Evolutionary conservation across 768 basidiomycete species (phyloP).

Genomic region (Leccinum obscurum): DNA sequence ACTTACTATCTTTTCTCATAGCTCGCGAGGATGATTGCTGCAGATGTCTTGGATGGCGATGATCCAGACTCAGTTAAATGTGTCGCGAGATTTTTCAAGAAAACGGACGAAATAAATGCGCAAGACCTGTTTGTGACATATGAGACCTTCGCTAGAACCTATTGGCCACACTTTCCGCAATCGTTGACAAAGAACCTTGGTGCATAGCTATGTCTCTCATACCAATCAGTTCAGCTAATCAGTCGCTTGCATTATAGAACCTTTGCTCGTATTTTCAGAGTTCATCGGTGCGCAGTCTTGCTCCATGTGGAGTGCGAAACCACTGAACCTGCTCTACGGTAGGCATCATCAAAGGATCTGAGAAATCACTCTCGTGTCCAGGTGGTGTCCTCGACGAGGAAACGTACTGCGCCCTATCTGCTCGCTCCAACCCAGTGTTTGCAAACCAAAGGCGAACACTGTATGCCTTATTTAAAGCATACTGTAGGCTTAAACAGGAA

Average conservation of each 20-base stretch:
- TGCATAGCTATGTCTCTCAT: not conserved
- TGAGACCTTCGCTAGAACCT: constrained; percentile 45
- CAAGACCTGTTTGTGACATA: constrained; percentile 42
- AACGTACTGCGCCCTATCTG: constrained; percentile 49
- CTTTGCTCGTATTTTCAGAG: constrained; percentile 63
- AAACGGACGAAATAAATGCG: constrained; percentile 14
- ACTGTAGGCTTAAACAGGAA: constrained; percentile 45
- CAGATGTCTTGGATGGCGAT: constrained; percentile 17
- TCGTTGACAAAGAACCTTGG: constrained; percentile 42
- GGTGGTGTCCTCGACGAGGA: constrained; percentile 42
- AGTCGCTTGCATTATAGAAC: constrained; percentile 34
- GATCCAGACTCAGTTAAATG: constrained; percentile 2
- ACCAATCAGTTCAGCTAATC: not conserved
- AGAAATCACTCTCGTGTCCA: constrained; percentile 41
- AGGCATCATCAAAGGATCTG: constrained; percentile 72
- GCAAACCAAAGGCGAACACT: constrained; percentile 46
- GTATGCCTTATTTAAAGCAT: constrained; percentile 55
- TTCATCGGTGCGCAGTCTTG: constrained; percentile 50
- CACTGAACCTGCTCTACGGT: not conserved
- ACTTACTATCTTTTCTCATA: constrained; percentile 5
- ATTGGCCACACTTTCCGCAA: constrained; percentile 63
- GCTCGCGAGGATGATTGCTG: constrained; percentile 30
- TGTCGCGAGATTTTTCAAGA: constrained; percentile 17
- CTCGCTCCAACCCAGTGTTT: constrained; percentile 55
- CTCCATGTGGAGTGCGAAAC: not conserved